Base-by-base conservation (phyloP, 2,329 filamentous ascomycete genomes). In the Endocalyx cinctus region DNA sequence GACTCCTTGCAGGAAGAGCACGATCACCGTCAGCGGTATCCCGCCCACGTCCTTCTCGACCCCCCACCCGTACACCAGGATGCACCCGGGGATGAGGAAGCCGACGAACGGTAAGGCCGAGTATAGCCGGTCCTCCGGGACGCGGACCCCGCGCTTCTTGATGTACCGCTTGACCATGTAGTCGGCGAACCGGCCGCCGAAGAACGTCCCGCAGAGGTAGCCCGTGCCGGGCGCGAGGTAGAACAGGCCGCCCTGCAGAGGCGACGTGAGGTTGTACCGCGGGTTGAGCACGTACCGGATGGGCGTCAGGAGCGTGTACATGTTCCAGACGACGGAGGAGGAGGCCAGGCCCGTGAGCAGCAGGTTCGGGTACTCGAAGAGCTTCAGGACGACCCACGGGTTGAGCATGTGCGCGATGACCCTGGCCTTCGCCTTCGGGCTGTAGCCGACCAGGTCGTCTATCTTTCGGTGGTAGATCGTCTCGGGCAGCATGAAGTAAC, bases 1-100 rank as follows among this genome's bases (percentile, higher is more conserved):
- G 0, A 87, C 69, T 2, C 84, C 84, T 50, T 88, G 83, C 3
- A 83, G 39, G 52, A 88, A 88, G 68, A 89, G 80, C 47, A 77
- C 75, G 6, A 87, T 68, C 3, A 87, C 80, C 0, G 83, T 84
- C 5, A 84, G 52, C 0, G 70, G 63, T 27, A 77, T 67, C 3
- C 72, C 73, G 4, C 73, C 73, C 4, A 68, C 62, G 8, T 59
- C 50, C 36, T 61, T 62, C 35, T 76, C 65, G 11, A 76, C 59
- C 5, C 63, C 57, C 72, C 69, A 73, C 6, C 68, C 69, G 41
- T 71, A 88, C 5, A 86, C 57, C 6, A 87, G 63, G 60, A 86
- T 79, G 48, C 77, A 82, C 0, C 60, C 68, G 0, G 81, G 79
- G 7, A 83, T 75, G 2, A 70, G 65, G n/a, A 73, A 44, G 1